phyloP scores from a whole-genome alignment of 148 eudicot species.

The Hydrangea macrophylla region DNA sequence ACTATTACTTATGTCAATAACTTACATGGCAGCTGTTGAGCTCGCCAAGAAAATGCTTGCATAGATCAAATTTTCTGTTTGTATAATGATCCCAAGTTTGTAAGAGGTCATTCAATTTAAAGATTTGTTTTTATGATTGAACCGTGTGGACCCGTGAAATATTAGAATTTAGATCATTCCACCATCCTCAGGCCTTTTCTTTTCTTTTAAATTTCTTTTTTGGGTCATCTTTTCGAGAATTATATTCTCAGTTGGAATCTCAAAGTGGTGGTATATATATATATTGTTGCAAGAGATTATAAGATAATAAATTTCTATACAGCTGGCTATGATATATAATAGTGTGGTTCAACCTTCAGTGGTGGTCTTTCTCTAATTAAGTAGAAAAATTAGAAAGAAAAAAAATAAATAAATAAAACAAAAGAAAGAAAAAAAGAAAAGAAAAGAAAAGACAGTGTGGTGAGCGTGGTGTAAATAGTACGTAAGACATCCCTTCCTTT shows the following conservation, averaged over 20 bases:
- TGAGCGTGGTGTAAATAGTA: background rate
- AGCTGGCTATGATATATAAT: slow-evolving; percentile 1
- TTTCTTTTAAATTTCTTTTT: background rate
- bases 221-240: background rate
- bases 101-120: too few species aligned
- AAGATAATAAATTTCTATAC: background rate
- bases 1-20: too few species aligned
- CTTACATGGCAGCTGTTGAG: too few species aligned
- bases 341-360: too few species aligned
- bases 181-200: background rate
- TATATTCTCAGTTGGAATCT: background rate
- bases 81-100: too few species aligned
- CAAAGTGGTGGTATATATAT: background rate
- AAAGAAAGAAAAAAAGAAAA: too few species aligned
- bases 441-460: background rate
- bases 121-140: background rate
- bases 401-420: too few species aligned
- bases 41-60: too few species aligned
- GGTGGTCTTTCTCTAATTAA: too few species aligned
- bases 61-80: too few species aligned
- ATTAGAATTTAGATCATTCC: background rate
- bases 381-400: too few species aligned
- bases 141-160: background rate
- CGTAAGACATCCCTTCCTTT: background rate
- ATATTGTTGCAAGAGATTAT: background rate